These are phyloP conservation scores for Sugiyamaella sp. DNA, from an alignment of 1,139 yeast genomes.

Conservation along the genomic window DNA sequence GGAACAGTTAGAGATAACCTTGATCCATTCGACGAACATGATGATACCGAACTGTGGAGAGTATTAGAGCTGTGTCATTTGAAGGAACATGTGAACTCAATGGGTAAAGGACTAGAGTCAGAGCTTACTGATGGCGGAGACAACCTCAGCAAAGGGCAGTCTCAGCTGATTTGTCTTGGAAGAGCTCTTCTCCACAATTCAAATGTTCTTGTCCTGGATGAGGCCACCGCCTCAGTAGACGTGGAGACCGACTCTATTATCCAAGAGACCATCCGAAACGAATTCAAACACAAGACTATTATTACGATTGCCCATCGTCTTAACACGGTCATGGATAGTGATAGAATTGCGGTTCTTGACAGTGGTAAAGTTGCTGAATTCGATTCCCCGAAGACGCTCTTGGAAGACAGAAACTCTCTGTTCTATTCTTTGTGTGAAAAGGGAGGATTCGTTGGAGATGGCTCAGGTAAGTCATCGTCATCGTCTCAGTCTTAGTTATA, in stretches of 20 bases:
- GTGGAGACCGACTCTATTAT: slow-evolving; percentile 74
- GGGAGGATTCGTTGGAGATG: slow-evolving; percentile 43
- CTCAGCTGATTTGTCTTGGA: slow-evolving; percentile 73
- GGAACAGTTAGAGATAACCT: slow-evolving; percentile 65
- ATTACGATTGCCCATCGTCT: slow-evolving; percentile 81
- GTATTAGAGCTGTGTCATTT: slow-evolving; percentile 83
- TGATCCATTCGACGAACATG: slow-evolving; percentile 58
- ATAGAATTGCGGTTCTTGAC: slow-evolving; percentile 66
- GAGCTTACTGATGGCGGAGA: slow-evolving; percentile 58
- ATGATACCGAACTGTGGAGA: slow-evolving; percentile 57
- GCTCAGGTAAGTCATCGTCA: neutral
- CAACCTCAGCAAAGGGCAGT: slow-evolving; percentile 74
- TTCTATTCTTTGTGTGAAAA: slow-evolving; percentile 71
- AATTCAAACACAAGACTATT: slow-evolving; percentile 67
- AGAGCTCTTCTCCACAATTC: slow-evolving; percentile 68
- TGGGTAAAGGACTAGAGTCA: slow-evolving; percentile 37
- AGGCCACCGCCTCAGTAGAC: slow-evolving; percentile 85
- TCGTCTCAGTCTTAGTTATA: neutral
- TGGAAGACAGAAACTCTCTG: slow-evolving; percentile 49
- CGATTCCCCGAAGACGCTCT: slow-evolving; percentile 59
- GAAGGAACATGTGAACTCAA: slow-evolving; percentile 50
- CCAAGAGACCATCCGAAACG: slow-evolving; percentile 69
- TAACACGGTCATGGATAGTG: slow-evolving; percentile 80
- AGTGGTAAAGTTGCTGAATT: slow-evolving; percentile 69
- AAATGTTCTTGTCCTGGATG: slow-evolving; percentile 68